These are phyloP conservation scores for Fusarium citri DNA, from an alignment of 2,329 filamentous ascomycete species.

Conservation along the genomic window DNA sequence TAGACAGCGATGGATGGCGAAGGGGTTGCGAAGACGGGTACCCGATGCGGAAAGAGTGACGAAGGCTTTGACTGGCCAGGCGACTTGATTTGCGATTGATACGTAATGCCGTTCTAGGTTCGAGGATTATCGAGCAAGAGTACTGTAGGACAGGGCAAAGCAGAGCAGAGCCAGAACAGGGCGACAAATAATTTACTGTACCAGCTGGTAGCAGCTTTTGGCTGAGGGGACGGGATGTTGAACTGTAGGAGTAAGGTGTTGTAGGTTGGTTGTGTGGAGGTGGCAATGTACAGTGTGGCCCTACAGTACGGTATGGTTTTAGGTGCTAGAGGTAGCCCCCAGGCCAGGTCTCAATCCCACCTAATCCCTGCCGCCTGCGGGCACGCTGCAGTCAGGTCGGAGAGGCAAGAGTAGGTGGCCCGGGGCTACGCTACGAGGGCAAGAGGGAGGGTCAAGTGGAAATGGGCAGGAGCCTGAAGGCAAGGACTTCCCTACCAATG, in stretches of 20 bases:
- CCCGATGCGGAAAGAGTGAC: conserved; percentile 32
- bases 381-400: background rate
- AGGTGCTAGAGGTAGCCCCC: background rate
- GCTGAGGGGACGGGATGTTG: conserved; percentile 9
- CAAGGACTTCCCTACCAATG: conserved; percentile 27
- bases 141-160: conserved; percentile 1
- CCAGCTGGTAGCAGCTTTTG: conserved; percentile 17
- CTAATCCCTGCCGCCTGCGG: background rate
- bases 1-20: conserved; percentile 6
- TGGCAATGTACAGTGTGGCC: conserved; percentile 46
- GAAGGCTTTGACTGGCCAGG: conserved; percentile 13
- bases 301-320: background rate
- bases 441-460: conserved; percentile 29
- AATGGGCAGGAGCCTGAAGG: conserved; percentile 13
- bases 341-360: background rate
- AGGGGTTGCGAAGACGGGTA: conserved; percentile 5
- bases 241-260: conserved; percentile 9
- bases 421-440: background rate
- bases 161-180: conserved; percentile 1
- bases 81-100: conserved; percentile 13
- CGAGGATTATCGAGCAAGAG: conserved; percentile 6
- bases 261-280: conserved; percentile 38
- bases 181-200: conserved; percentile 7
- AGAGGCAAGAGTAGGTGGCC: background rate
- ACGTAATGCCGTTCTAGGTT: conserved; percentile 4